Conservation (phyloP, 1,139 yeast genomes). For the Debaryomyces robertsiae region DNA sequence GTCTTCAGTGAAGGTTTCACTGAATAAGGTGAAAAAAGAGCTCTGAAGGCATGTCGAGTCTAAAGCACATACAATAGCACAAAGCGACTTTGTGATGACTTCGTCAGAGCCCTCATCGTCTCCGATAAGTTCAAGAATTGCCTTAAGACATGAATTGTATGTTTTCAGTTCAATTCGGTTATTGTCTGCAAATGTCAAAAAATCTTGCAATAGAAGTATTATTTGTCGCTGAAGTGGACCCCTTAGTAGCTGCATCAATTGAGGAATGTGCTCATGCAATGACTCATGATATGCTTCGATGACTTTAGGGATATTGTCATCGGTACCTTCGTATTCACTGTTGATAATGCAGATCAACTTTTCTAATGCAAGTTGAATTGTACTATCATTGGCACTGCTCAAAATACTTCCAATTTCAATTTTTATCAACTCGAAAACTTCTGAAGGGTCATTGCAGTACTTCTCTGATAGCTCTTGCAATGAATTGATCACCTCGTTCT, state of each 20-base stretch:
- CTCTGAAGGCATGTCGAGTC: constrained; percentile 9
- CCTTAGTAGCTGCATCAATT: constrained; percentile 4
- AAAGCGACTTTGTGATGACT: constrained; percentile 8
- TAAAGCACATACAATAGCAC: constrained; percentile 11
- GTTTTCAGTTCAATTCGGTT: constrained; percentile 6
- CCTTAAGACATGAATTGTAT: constrained; percentile 9
- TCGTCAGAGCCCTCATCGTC: background rate
- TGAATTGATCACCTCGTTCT: constrained; percentile 1
- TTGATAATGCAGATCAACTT: constrained; percentile 12
- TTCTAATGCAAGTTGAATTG: constrained; percentile 1
- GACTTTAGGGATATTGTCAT: constrained; percentile 4
- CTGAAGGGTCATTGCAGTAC: background rate
- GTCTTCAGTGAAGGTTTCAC: constrained; percentile 6
- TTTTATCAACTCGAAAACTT: constrained; percentile 1
- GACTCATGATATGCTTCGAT: constrained; percentile 8
- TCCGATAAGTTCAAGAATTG: constrained; percentile 6
- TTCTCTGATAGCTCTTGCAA: constrained; percentile 1
- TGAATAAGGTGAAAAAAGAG: constrained; percentile 11
- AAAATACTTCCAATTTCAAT: constrained; percentile 7
- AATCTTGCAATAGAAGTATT: constrained; percentile 11
- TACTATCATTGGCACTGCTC: constrained; percentile 1
- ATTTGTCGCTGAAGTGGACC: background rate
- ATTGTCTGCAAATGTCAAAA: constrained; percentile 11
- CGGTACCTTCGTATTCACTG: constrained; percentile 11
- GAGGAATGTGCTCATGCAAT: constrained; percentile 3